Conservation (phyloP, 495 filamentous ascomycete species). For the Aspergillus nidulans region DNA sequence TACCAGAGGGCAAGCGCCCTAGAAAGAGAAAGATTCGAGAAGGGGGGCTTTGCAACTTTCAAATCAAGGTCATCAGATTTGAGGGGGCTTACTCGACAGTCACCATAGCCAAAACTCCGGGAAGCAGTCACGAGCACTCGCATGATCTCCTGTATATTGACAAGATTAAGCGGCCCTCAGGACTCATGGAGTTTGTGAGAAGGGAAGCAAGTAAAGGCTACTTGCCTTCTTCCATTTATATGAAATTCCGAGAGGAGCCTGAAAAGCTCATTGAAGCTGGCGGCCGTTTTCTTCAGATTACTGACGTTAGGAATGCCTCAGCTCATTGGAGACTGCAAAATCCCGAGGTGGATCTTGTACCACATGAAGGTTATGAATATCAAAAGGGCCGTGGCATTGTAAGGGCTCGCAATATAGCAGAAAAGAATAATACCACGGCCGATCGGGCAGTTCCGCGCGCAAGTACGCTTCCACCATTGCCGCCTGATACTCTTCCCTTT, state of each 20-base stretch:
- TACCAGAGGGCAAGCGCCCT: slow-evolving; percentile 48
- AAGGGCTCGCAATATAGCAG: slow-evolving; percentile 21
- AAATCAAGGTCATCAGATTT: slow-evolving; percentile 47
- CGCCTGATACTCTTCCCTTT: slow-evolving; percentile 43
- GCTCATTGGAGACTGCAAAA: slow-evolving; percentile 51
- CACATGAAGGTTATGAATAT: slow-evolving; percentile 50
- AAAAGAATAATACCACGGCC: slow-evolving; percentile 11
- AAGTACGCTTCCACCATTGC: slow-evolving; percentile 26
- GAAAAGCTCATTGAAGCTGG: slow-evolving; percentile 46
- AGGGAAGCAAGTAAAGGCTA: slow-evolving; percentile 50
- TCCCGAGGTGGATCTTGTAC: slow-evolving; percentile 40
- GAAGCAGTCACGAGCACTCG: slow-evolving; percentile 39
- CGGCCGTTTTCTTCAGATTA: slow-evolving; percentile 45
- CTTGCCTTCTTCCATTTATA: slow-evolving; percentile 49
- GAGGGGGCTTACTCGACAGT: slow-evolving; percentile 45
- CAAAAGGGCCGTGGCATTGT: slow-evolving; percentile 49
- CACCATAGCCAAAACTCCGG: slow-evolving; percentile 38
- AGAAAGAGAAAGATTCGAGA: slow-evolving; percentile 48
- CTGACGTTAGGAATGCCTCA: slow-evolving; percentile 49
- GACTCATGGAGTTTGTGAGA: slow-evolving; percentile 48
- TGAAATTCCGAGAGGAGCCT: slow-evolving; percentile 46
- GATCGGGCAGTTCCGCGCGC: slow-evolving; percentile 13
- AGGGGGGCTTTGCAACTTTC: slow-evolving; percentile 49
- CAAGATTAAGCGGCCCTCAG: slow-evolving; percentile 49
- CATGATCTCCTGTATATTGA: slow-evolving; percentile 51